Conservation (phyloP, 495 filamentous ascomycete species). For the Xylaria nigripes region DNA sequence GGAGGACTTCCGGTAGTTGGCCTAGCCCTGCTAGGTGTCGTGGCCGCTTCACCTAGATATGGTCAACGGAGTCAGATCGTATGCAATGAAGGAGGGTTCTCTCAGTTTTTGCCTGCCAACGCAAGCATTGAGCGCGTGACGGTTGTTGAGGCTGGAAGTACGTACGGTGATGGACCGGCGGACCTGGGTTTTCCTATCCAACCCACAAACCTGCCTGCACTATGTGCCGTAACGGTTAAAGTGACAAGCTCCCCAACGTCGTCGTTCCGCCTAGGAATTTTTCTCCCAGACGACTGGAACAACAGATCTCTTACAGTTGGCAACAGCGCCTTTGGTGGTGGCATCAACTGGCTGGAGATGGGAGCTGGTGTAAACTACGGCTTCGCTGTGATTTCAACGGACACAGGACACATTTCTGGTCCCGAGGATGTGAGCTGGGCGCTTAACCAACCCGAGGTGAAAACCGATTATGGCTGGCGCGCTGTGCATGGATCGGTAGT, state of each 20-base stretch:
- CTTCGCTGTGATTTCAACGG: conserved; percentile 46
- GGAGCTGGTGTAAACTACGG: conserved; percentile 37
- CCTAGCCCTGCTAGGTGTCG: neutral
- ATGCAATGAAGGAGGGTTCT: conserved; percentile 21
- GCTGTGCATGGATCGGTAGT: conserved; percentile 43
- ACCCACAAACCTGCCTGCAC: conserved; percentile 38
- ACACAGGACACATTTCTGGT: conserved; percentile 46
- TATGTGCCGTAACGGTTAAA: conserved; percentile 42
- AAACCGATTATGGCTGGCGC: conserved; percentile 40
- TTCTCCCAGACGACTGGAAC: conserved; percentile 47
- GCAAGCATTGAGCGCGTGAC: conserved; percentile 28
- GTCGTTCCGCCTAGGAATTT: conserved; percentile 42
- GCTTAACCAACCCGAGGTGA: conserved; percentile 31
- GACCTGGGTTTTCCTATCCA: conserved; percentile 38
- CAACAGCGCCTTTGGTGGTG: conserved; percentile 45
- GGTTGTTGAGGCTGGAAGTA: conserved; percentile 24
- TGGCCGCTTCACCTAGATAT: neutral
- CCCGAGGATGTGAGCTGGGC: conserved; percentile 38
- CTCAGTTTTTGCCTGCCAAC: conserved; percentile 16
- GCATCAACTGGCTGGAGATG: conserved; percentile 49
- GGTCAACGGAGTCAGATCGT: neutral
- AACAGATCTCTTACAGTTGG: conserved; percentile 39
- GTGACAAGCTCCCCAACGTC: conserved; percentile 36
- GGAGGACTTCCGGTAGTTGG: neutral
- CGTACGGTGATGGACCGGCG: conserved; percentile 28